These are phyloP conservation scores for cucumber (Cucumis sativus) DNA, from an alignment of 306 rosid genomes.

Conservation along the genomic window DNA sequence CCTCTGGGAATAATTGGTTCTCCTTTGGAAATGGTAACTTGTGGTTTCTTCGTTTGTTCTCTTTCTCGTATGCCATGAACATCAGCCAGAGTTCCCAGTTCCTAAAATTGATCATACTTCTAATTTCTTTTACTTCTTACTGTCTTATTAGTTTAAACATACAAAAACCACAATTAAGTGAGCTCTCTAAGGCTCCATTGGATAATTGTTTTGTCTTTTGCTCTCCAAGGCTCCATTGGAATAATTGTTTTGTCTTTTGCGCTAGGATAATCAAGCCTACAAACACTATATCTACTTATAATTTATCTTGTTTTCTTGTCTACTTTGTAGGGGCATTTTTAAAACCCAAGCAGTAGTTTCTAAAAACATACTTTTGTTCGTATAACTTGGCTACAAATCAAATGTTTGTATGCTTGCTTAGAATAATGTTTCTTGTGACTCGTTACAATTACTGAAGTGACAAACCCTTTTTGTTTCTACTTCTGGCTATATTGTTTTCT, in stretches of 20 bases:
- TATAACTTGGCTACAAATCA: too few species aligned
- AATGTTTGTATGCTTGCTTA: too few species aligned
- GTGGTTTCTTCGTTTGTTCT: conserved; percentile 7
- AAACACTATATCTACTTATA: too few species aligned
- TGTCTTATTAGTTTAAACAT: background rate
- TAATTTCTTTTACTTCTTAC: background rate
- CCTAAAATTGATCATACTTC: background rate
- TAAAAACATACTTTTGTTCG: too few species aligned
- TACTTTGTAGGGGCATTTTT: too few species aligned
- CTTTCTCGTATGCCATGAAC: background rate
- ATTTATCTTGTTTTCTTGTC: too few species aligned
- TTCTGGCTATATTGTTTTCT: background rate
- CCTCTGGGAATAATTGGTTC: conserved; percentile 78
- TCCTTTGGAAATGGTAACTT: conserved; percentile 77
- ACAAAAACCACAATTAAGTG: background rate
- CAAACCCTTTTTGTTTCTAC: background rate
- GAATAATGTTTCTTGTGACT: background rate
- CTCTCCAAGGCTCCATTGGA: too few species aligned
- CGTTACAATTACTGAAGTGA: background rate
- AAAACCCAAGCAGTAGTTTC: too few species aligned
- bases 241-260: too few species aligned
- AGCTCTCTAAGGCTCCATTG: background rate
- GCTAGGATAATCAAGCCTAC: too few species aligned
- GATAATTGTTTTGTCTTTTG: background rate
- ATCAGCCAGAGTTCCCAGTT: background rate